A percentile compares a stretch with the other conserved stretches of the same genome.
Evolutionary conservation across 768 basidiomycete genomes (phyloP).

Genomic region (Lactifluus echinatus): DNA sequence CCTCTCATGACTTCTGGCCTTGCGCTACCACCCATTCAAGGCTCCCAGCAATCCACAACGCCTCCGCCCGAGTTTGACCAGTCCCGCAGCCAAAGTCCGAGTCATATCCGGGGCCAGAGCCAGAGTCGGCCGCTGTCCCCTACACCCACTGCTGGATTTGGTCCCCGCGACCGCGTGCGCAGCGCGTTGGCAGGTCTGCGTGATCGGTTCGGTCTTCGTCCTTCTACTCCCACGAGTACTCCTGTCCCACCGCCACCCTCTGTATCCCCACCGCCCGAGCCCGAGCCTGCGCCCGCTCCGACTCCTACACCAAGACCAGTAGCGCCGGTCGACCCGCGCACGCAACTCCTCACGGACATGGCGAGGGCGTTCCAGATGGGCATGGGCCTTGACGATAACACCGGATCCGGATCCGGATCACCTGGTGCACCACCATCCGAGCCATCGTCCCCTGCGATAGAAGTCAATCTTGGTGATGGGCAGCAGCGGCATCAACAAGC

Average conservation of each 20-base stretch:
- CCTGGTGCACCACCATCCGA: neutral
- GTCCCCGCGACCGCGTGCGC: slow-evolving; percentile 38
- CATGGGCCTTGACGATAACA: slow-evolving; percentile 28
- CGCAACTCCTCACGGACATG: slow-evolving; percentile 74
- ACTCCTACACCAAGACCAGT: slow-evolving; percentile 1
- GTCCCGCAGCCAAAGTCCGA: neutral
- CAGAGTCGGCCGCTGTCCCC: slow-evolving; percentile 32
- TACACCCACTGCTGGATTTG: slow-evolving; percentile 34
- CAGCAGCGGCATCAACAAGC: slow-evolving; percentile 9
- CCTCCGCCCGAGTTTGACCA: neutral
- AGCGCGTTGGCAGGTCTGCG: slow-evolving; percentile 62
- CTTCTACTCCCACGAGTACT: neutral
- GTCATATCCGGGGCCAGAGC: neutral
- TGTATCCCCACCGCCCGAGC: neutral
- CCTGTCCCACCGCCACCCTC: neutral
- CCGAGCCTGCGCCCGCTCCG: neutral
- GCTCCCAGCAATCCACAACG: neutral
- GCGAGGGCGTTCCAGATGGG: slow-evolving; percentile 72
- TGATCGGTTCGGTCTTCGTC: slow-evolving; percentile 49
- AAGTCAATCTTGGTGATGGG: slow-evolving; percentile 3
- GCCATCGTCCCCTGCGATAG: neutral
- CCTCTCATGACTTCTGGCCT: slow-evolving; percentile 53
- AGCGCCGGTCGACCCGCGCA: slow-evolving; percentile 36
- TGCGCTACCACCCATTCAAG: slow-evolving; percentile 29
- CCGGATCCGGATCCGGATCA: neutral